phyloP scores from a whole-genome alignment of 192 early-diverging fungal species.

The Diversispora epigaea region DNA sequence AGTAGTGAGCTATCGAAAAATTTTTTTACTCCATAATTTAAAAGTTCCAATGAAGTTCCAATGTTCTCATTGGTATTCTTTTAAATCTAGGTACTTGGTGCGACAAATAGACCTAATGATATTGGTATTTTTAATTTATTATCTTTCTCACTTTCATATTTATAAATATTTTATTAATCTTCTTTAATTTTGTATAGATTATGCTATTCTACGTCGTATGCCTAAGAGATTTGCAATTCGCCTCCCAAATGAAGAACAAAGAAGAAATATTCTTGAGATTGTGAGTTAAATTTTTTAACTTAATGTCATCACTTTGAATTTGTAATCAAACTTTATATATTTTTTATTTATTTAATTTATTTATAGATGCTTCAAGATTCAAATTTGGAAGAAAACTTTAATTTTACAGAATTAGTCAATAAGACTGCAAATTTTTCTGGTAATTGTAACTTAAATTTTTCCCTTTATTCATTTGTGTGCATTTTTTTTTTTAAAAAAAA shows the following conservation, averaged over 20 bases:
- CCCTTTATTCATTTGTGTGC: not conserved
- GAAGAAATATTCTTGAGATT: constrained; percentile 78
- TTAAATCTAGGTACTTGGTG: constrained; percentile 67
- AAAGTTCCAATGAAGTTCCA: not conserved
- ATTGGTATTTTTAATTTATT: constrained; percentile 45
- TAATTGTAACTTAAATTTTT: not conserved
- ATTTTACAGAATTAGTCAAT: constrained; percentile 63
- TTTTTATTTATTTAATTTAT: constrained; percentile 1
- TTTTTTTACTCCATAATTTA: not conserved
- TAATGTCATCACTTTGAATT: not conserved
- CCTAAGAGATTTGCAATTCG: constrained; percentile 89
- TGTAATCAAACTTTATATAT: not conserved
- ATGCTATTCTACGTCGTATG: constrained; percentile 96
- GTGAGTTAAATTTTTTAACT: constrained; percentile 38
- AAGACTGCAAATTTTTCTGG: constrained; percentile 76
- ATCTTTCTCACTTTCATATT: no score
- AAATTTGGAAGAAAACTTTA: constrained; percentile 69
- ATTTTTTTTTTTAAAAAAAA: no score
- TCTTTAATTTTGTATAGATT: constrained; percentile 50
- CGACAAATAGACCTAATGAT: constrained; percentile 97
- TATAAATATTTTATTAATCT: not conserved
- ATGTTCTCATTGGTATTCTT: not conserved
- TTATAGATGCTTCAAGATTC: constrained; percentile 71
- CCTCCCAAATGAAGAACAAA: constrained; percentile 81
- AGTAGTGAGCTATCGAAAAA: constrained; percentile 41